Base-by-base conservation (phyloP, 345 rosid species). In the Diplotaxis tenuifolia region DNA sequence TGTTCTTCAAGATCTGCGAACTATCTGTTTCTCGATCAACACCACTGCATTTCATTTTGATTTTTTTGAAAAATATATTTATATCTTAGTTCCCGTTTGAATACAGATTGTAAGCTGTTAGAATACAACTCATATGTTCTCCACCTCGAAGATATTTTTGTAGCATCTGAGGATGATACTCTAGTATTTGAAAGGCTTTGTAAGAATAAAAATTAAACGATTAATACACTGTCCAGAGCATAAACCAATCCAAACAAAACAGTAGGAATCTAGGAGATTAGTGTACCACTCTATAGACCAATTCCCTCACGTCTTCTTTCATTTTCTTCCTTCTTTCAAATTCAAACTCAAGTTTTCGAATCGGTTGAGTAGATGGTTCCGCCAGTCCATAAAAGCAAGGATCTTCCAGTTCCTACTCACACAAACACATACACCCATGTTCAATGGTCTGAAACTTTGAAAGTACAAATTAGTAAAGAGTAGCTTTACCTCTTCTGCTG, bases 21-120 rank as follows among this genome's bases (percentile, higher is more conserved):
- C n/a, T n/a, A n/a, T n/a, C 77, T 95, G 99, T 74, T 96, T 80
- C 88, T 92, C 98, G 96, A 83, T 95, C 99, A 52, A 92, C 99
- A 42, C 99, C 99, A 78, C 99, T 95, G 73, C 10, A 75, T n/a
- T n/a, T n/a, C n/a, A n/a, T n/a, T n/a, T n/a, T 68, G 20, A 62
- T n/a, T n/a, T 52, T 62, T 58, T 10, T n/a, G n/a, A 10, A 42
- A 4, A 38, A 63, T n/a, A 22, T 54, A 21, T 31, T 23, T 27
- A 18, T 31, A 22, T 21, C 38, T 29, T 42, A 20, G 53, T 62
- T 69, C 20, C 11, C 14, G 32, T n/a, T 7, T 10, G 19, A 38
- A 32, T 12, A 49, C 16, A 14, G 9, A 62, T 22, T 42, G 27
- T 62, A 47, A 42, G 11, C 36, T 55, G 18, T 23, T 65, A 28